Base-by-base conservation (phyloP, 106 monocot species). In the Hemerocallis citrina region DNA sequence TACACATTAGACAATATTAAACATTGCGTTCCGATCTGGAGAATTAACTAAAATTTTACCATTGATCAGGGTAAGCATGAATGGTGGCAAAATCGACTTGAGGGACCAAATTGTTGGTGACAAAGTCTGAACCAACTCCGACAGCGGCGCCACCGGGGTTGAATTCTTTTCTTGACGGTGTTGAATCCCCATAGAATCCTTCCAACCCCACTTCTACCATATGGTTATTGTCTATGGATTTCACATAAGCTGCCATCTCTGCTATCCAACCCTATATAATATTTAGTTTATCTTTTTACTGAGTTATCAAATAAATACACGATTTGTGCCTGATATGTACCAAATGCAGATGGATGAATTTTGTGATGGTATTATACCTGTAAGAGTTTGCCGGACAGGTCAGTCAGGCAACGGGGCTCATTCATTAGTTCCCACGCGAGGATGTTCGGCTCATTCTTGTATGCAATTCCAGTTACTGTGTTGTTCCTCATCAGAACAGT, bases 11-110 rank as follows among this genome's bases (percentile, higher is more conserved):
- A n/a, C n/a, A n/a, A n/a, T n/a, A n/a, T n/a, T n/a, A n/a, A n/a
- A n/a, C n/a, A n/a, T n/a, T n/a, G n/a, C n/a, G n/a, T n/a, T n/a
- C n/a, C n/a, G n/a, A n/a, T n/a, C n/a, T 55, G 1, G 15, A 27
- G 23, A 11, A 24, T 40, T 0, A 55, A n/a, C 43, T 44, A 31
- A 47, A 32, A n/a, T n/a, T n/a, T 34, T 82, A 87, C 86, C 86
- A 87, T 59, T 72, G 75, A 57, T 87, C 86, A 7, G 86, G 86
- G 63, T 87, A 87, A 20, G 77, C 69, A 40, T 85, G 85, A 66
- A 85, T 77, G 37, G 85, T 85, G 59, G 85, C 74, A 28, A 87
- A 87, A 71, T 87, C 82, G 31, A 87, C 64, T 0, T 31, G 62
- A 4, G 56, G 62, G 31, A 82, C 44, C 34, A 52, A 55, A 21